A percentile compares a stretch with the other conserved stretches of the same genome.
These are phyloP conservation scores for Boletus subparvulus DNA, from an alignment of 768 basidiomycete species.

Conservation along the genomic window DNA sequence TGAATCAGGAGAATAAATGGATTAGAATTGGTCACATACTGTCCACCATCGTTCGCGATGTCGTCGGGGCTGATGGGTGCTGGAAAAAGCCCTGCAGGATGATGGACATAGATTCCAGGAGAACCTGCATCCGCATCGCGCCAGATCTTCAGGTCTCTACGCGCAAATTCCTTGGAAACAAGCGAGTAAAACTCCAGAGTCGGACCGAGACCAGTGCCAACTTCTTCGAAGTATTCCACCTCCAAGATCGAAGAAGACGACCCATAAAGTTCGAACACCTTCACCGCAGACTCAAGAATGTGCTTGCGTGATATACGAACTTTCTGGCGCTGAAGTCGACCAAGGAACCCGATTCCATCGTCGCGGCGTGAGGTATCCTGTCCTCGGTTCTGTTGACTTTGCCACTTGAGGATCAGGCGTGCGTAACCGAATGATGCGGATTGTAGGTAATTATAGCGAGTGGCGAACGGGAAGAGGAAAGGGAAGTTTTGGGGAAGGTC, in stretches of 20 bases:
- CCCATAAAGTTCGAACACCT: conserved; percentile 95
- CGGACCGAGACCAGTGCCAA: conserved; percentile 95
- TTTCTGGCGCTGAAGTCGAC: conserved; percentile 91
- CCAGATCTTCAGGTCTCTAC: conserved; percentile 88
- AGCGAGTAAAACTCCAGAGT: conserved; percentile 99
- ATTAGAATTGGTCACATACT: conserved; percentile 45
- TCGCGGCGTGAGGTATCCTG: conserved; percentile 82
- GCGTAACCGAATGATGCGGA: conserved; percentile 98
- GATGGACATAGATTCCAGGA: conserved; percentile 71
- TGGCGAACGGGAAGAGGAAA: conserved; percentile 98
- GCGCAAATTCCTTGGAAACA: conserved; percentile 92
- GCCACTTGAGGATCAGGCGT: conserved; percentile 92
- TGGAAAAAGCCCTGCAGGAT: conserved; percentile 86
- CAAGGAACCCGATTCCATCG: conserved; percentile 89
- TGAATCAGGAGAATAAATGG: background rate
- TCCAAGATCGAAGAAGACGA: conserved; percentile 92
- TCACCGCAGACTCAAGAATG: conserved; percentile 92
- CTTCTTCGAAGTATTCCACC: conserved; percentile 98
- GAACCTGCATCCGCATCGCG: conserved; percentile 72
- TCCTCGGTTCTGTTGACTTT: conserved; percentile 77
- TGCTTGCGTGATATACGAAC: conserved; percentile 95
- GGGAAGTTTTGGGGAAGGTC: conserved; percentile 96
- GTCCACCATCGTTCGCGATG: conserved; percentile 68
- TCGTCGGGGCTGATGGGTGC: conserved; percentile 74
- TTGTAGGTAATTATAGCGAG: conserved; percentile 95